Base-by-base conservation (phyloP, 106 monocot genomes). In the Dendrobium chrysotoxum region DNA sequence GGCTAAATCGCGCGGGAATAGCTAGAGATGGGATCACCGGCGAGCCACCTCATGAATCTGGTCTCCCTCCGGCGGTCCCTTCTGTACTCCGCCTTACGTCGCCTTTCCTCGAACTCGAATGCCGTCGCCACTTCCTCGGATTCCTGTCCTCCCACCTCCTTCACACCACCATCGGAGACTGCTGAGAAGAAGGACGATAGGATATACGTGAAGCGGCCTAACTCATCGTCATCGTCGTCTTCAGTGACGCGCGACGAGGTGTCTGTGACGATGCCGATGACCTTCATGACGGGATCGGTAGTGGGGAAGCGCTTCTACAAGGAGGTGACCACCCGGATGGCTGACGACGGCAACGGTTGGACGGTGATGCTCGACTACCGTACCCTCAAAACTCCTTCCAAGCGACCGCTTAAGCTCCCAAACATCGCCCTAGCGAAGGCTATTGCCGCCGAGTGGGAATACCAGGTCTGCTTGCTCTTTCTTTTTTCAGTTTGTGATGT, bases 311-410 rank as follows among this genome's bases (percentile, higher is more conserved):
- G 91, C 15, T 99, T 99, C 91, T 99, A 93, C 85, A 84, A 88
- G 57, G 84, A 92, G 78, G 94, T 89, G 35, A 94, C 92, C 35
- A 92, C 94, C 9, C 79, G 91, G 7, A 26, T 50, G 64, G 91
- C 99, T 28, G 99, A 99, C 40, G 95, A 99, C 30, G 95, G 95
- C 46, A 95, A 93, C 23, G 99, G 99, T 47, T 99, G 99, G 99
- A 91, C 85, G 68, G 95, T 95, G 78, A 99, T 99, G 99, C 91
- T 99, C 40, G 99, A 99, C 20, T 99, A 99, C 85, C 75, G 95
- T 7, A 99, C 95, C 42, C 89, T 99, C 4, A 95, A 95, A 81
- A 88, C 95, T 25, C 95, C 98, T 7, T 88, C 87, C 21, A 99
- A 95, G 84, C 80, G 95, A 65, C 81, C 86, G 23, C 89, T 95